phyloP scores from a whole-genome alignment of 176 grass and related monocot species.

The bread wheat (Triticum aestivum) region DNA sequence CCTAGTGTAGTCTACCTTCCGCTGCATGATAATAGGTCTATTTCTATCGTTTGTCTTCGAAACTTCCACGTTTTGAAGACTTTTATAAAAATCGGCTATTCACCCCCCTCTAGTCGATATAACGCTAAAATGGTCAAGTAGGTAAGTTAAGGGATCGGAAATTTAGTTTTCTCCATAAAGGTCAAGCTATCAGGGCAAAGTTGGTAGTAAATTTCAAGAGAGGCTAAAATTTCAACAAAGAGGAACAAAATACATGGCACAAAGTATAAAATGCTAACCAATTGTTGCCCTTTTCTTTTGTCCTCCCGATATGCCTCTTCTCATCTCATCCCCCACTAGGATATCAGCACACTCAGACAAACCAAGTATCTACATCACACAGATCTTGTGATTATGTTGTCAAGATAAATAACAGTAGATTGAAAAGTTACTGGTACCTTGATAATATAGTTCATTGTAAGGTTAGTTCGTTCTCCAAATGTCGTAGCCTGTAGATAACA shows the following conservation, averaged over 20 bases:
- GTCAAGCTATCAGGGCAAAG: no score
- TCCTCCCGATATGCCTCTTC: constrained; percentile 52
- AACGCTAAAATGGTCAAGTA: no score
- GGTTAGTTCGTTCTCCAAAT: constrained; percentile 4
- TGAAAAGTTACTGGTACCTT: neutral
- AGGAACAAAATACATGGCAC: neutral
- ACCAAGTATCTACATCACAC: constrained; percentile 38
- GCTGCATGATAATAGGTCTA: no score
- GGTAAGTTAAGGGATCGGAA: no score
- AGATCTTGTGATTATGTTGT: neutral
- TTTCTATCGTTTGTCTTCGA: no score
- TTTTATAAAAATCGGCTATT: no score
- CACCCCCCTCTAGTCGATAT: no score
- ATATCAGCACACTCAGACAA: constrained; percentile 39
- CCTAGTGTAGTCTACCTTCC: no score
- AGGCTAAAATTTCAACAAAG: no score
- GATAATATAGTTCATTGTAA: constrained; percentile 15
- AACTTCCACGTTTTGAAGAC: no score
- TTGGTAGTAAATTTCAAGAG: no score
- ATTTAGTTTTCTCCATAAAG: no score
- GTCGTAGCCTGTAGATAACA: constrained; percentile 28
- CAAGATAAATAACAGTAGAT: neutral
- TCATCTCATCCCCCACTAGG: constrained; percentile 43
- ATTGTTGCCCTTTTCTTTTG: constrained; percentile 50
- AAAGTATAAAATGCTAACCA: constrained; percentile 6